Percentiles rank a stretch among this genome's conserved stretches.
These are phyloP conservation scores for Cucumis melo DNA, from an alignment of 306 rosid species.

Conservation along the genomic window DNA sequence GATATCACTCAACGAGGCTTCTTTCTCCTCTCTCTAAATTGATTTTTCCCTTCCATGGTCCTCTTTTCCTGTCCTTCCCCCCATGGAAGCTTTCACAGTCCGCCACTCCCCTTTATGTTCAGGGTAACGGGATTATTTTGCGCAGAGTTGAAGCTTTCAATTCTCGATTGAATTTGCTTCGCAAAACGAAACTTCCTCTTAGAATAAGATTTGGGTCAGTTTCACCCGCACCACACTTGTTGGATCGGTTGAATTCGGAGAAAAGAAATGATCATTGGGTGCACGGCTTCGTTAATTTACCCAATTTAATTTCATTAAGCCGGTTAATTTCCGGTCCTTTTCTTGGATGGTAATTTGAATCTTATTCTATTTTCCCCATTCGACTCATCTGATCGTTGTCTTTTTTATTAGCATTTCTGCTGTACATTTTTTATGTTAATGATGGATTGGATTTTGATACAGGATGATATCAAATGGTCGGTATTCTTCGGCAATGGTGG, in stretches of 20 bases:
- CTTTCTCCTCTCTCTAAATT: conserved; percentile 36
- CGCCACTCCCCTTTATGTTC: conserved; percentile 66
- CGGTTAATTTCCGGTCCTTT: conserved; percentile 76
- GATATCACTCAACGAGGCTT: conserved; percentile 18
- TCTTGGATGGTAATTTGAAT: conserved; percentile 55
- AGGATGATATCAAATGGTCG: conserved; percentile 76
- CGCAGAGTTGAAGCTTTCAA: conserved; percentile 41
- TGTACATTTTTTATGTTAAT: not conserved
- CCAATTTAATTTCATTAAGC: conserved; percentile 54
- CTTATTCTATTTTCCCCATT: not conserved
- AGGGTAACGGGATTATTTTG: conserved; percentile 35
- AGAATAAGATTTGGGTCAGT: conserved; percentile 16
- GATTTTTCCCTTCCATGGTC: conserved; percentile 36
- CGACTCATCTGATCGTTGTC: not conserved
- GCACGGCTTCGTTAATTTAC: conserved; percentile 49
- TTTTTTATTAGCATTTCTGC: not conserved
- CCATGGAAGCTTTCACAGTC: conserved; percentile 94
- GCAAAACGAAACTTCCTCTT: conserved; percentile 27
- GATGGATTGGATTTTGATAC: not conserved
- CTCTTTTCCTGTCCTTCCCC: conserved; percentile 61
- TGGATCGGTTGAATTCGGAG: conserved; percentile 23
- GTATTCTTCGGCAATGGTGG: conserved; percentile 66
- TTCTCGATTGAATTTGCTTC: conserved; percentile 31
- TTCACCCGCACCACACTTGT: not conserved
- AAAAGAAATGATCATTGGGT: conserved; percentile 6